Base-by-base conservation (phyloP, 2,329 filamentous ascomycete genomes). In the Leptosphaerulina australis region DNA sequence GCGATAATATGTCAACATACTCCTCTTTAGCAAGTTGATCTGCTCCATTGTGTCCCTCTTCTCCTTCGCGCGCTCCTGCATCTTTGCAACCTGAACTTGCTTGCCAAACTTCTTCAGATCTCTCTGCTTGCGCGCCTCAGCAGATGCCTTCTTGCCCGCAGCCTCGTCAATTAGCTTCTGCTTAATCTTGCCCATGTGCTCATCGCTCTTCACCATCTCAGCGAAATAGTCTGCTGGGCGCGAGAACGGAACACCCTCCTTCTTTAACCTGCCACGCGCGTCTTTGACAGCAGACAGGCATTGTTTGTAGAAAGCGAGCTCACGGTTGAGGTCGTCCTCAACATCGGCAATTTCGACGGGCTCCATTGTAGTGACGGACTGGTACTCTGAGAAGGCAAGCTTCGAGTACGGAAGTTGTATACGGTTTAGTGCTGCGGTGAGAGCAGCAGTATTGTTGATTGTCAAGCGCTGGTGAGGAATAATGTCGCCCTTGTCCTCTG, bases 31-130 rank as follows among this genome's bases (percentile, higher is more conserved):
- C 21, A 84, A 83, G 77, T 92, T 91, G 69, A 99, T 97, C 82
- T 97, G 97, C 64, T 97, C 94, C 58, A 99, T 79, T 3, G 91
- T 96, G 57, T 95, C 90, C 64, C 85, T 86, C 86, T 97, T 97
- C 69, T 87, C 87, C 82, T 95, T 96, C 40, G 90, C 86, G 38
- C 94, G 82, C 82, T 99, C 93, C 77, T 97, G 93, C 73, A 96
- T 77, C 80, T 96, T 97, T 52, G 92, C 92, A 53, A 96, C 85
- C 79, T 99, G 94, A 44, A 97, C 94, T 74, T 96, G 90, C 80
- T 99, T 99, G 72, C 94, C 94, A 72, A 97, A 99, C 79, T 97
- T 99, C 86, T 97, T 97, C 67, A 97, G 81, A 73, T 99, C 94
- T 58, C 94, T 83, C 78, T 93, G 87, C 77, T 91, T 91, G 71